A percentile compares a stretch with the other conserved stretches of the same genome.
These are phyloP conservation scores for Vanrija humicola DNA, from an alignment of 1,284 basidiomycete species.

Conservation along the genomic window DNA sequence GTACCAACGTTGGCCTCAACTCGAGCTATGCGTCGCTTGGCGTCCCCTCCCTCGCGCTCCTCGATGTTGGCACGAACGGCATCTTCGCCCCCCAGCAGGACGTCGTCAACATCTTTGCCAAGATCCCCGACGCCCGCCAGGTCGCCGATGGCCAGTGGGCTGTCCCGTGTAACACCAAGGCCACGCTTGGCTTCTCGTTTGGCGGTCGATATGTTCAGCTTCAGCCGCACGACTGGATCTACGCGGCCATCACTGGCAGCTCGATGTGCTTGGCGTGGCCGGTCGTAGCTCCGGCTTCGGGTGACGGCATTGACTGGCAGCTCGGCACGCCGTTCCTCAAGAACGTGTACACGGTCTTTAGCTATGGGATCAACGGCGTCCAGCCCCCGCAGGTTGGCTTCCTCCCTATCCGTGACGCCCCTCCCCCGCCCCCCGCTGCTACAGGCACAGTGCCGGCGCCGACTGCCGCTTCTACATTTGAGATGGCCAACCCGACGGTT, in stretches of 20 bases:
- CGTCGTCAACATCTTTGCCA: conserved; percentile 63
- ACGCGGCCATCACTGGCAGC: conserved; percentile 65
- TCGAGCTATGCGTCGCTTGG: conserved; percentile 64
- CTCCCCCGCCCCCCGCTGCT: conserved; percentile 1
- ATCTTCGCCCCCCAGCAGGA: conserved; percentile 77
- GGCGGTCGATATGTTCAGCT: conserved; percentile 62
- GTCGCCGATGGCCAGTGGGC: conserved; percentile 71
- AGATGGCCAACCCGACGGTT: conserved; percentile 20
- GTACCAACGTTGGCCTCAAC: conserved; percentile 56
- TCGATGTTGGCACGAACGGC: conserved; percentile 74
- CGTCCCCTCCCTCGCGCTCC: conserved; percentile 63
- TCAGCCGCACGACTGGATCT: conserved; percentile 76
- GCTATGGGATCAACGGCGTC: conserved; percentile 40
- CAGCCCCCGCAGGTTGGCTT: conserved; percentile 44
- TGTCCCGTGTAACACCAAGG: conserved; percentile 67
- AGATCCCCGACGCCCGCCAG: conserved; percentile 64
- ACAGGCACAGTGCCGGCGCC: background rate
- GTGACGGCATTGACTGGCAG: conserved; percentile 83
- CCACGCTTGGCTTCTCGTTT: conserved; percentile 68
- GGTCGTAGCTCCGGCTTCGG: conserved; percentile 59
- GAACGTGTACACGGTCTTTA: conserved; percentile 73
- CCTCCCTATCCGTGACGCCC: conserved; percentile 26
- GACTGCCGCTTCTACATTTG: background rate
- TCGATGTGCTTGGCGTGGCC: conserved; percentile 79
- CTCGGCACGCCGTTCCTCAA: conserved; percentile 75